Percentiles rank a stretch among this genome's conserved stretches.
These are phyloP conservation scores for Capronia epimyces DNA, from an alignment of 2,329 filamentous ascomycete genomes.

Conservation along the genomic window DNA sequence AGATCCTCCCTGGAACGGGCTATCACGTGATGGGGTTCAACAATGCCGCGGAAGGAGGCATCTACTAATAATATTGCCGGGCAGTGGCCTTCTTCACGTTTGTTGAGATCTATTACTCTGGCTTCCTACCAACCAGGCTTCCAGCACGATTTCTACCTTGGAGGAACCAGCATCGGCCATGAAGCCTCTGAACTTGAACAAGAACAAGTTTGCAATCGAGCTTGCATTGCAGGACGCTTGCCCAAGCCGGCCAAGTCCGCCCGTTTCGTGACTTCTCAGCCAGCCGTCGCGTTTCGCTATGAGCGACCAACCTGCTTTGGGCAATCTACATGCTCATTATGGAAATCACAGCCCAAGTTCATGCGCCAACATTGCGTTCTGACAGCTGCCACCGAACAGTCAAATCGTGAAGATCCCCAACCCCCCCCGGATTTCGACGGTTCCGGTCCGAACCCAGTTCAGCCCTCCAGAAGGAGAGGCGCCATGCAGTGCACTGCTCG, in stretches of 20 bases:
- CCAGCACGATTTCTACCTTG: too few species aligned
- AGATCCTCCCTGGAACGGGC: neutral
- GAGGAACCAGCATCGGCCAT: too few species aligned
- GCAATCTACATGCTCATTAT: neutral
- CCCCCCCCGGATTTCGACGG: neutral
- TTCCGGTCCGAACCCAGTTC: neutral
- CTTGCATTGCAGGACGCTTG: neutral
- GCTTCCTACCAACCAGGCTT: too few species aligned
- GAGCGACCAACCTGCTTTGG: neutral
- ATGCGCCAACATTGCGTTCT: constrained; percentile 1
- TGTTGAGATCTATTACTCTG: too few species aligned
- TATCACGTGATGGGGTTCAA: neutral
- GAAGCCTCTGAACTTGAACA: too few species aligned
- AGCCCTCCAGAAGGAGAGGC: too few species aligned
- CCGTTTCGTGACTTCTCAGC: neutral
- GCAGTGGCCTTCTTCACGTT: too few species aligned
- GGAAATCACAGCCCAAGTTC: neutral
- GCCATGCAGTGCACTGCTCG: too few species aligned
- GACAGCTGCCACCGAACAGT: constrained; percentile 1
- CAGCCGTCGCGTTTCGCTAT: neutral
- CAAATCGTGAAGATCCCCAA: neutral
- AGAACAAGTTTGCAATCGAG: neutral
- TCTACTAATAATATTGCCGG: neutral
- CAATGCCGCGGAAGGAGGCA: neutral
- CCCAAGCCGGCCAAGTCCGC: neutral